Evolutionary conservation across 257 asterid species (phyloP).

Genomic region (Lycium barbarum): DNA sequence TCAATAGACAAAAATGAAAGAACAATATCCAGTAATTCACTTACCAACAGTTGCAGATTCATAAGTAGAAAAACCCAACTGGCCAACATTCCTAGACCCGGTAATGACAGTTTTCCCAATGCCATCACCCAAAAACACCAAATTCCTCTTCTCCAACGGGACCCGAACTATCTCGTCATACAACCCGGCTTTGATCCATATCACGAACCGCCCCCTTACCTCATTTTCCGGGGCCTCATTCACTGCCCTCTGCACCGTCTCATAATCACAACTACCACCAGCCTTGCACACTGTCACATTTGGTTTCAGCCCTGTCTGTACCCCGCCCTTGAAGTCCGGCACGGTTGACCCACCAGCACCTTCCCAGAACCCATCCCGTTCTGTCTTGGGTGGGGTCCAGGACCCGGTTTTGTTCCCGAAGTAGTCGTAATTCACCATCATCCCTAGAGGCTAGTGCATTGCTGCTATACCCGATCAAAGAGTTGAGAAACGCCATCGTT

Average conservation of each 20-base stretch:
- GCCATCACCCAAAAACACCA: slow-evolving; percentile 71
- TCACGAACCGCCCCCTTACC: slow-evolving; percentile 52
- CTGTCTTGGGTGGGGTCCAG: slow-evolving; percentile 58
- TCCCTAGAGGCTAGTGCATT: slow-evolving; percentile 48
- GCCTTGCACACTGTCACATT: slow-evolving; percentile 58
- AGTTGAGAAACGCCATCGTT: slow-evolving; percentile 55
- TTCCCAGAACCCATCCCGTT: slow-evolving; percentile 69
- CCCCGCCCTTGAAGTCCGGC: slow-evolving; percentile 29
- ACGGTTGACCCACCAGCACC: background rate
- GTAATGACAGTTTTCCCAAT: slow-evolving; percentile 73
- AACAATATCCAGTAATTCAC: slow-evolving; percentile 3
- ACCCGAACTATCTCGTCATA: slow-evolving; percentile 69
- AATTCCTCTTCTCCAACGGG: slow-evolving; percentile 60
- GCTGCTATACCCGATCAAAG: slow-evolving; percentile 45
- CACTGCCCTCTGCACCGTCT: slow-evolving; percentile 64
- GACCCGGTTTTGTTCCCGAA: slow-evolving; percentile 46
- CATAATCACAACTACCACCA: slow-evolving; percentile 42
- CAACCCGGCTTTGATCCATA: slow-evolving; percentile 56
- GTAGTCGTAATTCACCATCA: slow-evolving; percentile 55
- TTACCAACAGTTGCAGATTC: slow-evolving; percentile 70
- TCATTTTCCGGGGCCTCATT: slow-evolving; percentile 48
- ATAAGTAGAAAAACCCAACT: slow-evolving; percentile 51
- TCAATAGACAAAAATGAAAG: background rate
- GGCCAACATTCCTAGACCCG: slow-evolving; percentile 56
- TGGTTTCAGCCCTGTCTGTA: slow-evolving; percentile 42